phyloP scores from a whole-genome alignment of 768 basidiomycete genomes.

The Myochromella boudieri region DNA sequence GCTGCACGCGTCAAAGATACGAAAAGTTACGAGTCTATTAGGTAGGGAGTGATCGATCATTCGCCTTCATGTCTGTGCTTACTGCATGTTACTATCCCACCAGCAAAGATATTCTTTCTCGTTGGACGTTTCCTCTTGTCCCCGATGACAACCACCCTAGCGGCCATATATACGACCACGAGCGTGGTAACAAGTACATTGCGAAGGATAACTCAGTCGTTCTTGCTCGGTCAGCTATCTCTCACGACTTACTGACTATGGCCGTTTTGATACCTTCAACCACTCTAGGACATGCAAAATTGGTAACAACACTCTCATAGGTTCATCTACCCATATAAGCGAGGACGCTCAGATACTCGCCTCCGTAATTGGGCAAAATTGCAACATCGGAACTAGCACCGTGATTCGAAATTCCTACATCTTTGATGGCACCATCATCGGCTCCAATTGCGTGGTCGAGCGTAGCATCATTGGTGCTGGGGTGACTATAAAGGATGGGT shows the following conservation, averaged over 20 bases:
- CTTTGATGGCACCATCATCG: constrained; percentile 76
- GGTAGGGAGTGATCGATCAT: constrained; percentile 42
- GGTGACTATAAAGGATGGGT: constrained; percentile 69
- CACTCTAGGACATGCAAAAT: constrained; percentile 76
- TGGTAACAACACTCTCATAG: constrained; percentile 82
- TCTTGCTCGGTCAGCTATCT: constrained; percentile 69
- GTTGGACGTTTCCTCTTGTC: constrained; percentile 95
- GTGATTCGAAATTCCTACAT: constrained; percentile 77
- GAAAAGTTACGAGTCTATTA: constrained; percentile 85
- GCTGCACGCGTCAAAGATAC: constrained; percentile 94
- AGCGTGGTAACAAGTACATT: constrained; percentile 87
- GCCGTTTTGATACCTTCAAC: background rate
- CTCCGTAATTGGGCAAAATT: constrained; percentile 79
- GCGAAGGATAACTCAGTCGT: constrained; percentile 74
- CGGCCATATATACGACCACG: constrained; percentile 80
- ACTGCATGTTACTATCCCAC: background rate
- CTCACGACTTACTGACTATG: background rate
- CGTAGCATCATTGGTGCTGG: constrained; percentile 80
- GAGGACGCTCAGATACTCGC: constrained; percentile 65
- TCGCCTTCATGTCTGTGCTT: background rate
- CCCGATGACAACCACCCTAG: constrained; percentile 92
- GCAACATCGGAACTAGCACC: constrained; percentile 69
- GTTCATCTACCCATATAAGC: constrained; percentile 66
- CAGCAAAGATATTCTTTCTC: constrained; percentile 89
- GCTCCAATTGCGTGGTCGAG: constrained; percentile 68